Evolutionary conservation across 2,329 filamentous ascomycete species (phyloP), one percentile per base, ranked within the genome.

Genomic region (Diaporthe sp.): DNA sequence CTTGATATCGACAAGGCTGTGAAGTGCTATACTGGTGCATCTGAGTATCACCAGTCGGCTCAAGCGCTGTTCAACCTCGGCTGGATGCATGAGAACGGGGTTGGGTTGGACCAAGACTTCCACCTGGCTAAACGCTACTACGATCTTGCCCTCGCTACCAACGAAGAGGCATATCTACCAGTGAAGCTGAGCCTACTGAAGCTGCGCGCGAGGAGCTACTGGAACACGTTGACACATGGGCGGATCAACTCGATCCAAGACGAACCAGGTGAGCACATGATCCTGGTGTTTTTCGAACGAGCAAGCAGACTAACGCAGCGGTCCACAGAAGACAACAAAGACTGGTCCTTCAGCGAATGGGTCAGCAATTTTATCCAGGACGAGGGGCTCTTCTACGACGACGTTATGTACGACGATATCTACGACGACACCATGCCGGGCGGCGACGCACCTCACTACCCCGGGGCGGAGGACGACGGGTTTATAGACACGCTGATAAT

Each of bases 71-170:
- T 95, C 90, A 98, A 99, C 79, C 87, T 99, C 19, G 97, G 97
- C 7, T 99, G 97, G 97, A 98, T 99, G 96, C 95, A 99, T 80
- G 97, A 99, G 84, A 98, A 98, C 80, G 97, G 97, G 10, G 88
- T 98, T 66, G 95, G 96, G 2, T 90, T 98, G 27, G 93, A 94
- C 71, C 97, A 99, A 81, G 97, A 99, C 81, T 99, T 97, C 82
- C 97, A 99, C 81, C 91, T 99, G 73, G 97, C 97, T 2, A 99
- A 99, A 84, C 89, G 97, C 71, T 98, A 96, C 84, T 99, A 99
- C 81, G 97, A 99, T 79, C 90, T 97, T 75, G 96, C 97, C 1
- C 86, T 98, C 39, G 94, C 96, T 80, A 96, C 96, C 0, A 99
- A 98, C 79, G 89, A 92, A 65, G 97, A 99, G 83, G 96, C 97